phyloP scores from a whole-genome alignment of 2,329 filamentous ascomycete species.

The Hypoxylon sp. region DNA sequence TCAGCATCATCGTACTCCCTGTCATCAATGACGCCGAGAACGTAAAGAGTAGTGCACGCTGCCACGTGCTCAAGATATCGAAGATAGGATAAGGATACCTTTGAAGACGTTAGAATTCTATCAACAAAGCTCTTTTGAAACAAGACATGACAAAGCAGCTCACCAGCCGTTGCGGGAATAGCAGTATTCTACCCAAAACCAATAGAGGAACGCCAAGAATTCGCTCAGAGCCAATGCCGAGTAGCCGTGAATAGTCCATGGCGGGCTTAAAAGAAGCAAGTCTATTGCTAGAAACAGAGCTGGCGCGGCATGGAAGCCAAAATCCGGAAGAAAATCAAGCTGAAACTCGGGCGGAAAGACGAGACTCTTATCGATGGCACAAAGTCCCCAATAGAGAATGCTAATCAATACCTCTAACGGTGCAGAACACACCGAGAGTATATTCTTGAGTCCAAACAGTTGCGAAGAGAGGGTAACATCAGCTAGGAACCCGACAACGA shows the following conservation, averaged over 20 bases:
- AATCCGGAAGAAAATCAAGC: constrained; percentile 69
- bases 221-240: constrained; percentile 71
- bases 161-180: constrained; percentile 76
- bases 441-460: constrained; percentile 78
- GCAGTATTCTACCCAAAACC: constrained; percentile 83
- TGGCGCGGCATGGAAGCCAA: constrained; percentile 77
- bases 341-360: constrained; percentile 69
- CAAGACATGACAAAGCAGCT: constrained; percentile 46
- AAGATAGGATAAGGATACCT: constrained; percentile 93
- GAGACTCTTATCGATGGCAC: constrained; percentile 67
- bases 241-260: constrained; percentile 76
- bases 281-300: constrained; percentile 75
- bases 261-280: constrained; percentile 77
- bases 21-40: constrained; percentile 81
- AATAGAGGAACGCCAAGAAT: constrained; percentile 75
- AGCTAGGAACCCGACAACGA: constrained; percentile 72
- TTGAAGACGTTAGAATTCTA: constrained; percentile 20
- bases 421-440: constrained; percentile 73
- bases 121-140: constrained; percentile 13
- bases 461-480: constrained; percentile 71
- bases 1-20: constrained; percentile 75
- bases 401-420: constrained; percentile 80
- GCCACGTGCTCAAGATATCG: constrained; percentile 73
- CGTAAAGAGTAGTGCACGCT: constrained; percentile 78
- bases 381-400: constrained; percentile 80